phyloP scores from a whole-genome alignment of 2,329 filamentous ascomycete genomes.

The Diaporthe velutina region DNA sequence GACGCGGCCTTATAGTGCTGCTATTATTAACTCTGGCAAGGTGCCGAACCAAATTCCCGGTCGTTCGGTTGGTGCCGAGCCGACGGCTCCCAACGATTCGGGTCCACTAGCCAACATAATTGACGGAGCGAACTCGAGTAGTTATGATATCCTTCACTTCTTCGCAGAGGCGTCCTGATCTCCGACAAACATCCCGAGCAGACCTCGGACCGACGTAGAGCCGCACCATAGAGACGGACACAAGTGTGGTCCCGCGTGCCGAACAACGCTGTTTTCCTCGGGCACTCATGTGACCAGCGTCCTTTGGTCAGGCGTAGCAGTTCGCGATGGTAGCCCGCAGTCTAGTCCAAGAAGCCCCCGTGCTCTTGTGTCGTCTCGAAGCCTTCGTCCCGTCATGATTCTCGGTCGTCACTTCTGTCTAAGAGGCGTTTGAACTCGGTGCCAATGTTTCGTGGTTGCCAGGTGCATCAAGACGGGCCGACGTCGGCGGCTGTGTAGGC shows the following conservation, averaged over 20 bases:
- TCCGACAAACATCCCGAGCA: background rate
- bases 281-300: background rate
- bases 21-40: conserved; percentile 24
- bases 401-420: background rate
- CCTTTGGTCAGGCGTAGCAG: background rate
- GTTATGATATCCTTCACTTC: background rate
- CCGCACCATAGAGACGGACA: background rate
- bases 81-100: background rate
- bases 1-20: background rate
- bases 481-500: background rate
- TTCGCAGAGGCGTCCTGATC: background rate
- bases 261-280: background rate
- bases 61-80: conserved; percentile 6
- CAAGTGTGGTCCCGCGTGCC: background rate
- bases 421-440: background rate
- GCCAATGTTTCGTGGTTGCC: background rate
- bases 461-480: background rate
- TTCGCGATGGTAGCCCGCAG: background rate
- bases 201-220: background rate
- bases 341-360: background rate
- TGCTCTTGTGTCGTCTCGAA: background rate
- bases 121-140: background rate
- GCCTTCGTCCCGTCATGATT: background rate
- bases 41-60: background rate
- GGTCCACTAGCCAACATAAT: background rate